Base-by-base conservation (phyloP, 352 stramenopile genomes). In the Phytophthora sp. region DNA sequence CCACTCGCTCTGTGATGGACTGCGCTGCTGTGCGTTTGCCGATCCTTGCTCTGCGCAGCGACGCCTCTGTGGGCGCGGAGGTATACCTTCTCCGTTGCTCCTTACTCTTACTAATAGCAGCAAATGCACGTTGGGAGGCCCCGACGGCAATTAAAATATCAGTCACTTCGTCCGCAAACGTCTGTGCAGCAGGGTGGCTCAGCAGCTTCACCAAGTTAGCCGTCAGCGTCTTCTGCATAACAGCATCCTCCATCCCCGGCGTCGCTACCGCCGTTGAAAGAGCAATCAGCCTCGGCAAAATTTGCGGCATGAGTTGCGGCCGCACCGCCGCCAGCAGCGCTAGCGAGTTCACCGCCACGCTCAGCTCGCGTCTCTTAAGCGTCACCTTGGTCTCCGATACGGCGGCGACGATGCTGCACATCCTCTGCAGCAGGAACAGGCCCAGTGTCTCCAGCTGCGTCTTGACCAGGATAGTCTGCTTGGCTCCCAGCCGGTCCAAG, bases 61-160 rank as follows among this genome's bases (percentile, higher is more conserved):
- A 88, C 2, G 82, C 80, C 42, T 91, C 86, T 0, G 79, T 88
- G 1, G 83, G 83, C 18, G 83, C 83, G 13, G 79, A 84, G 8
- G 89, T 84, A 62, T 94, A 94, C 44, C 84, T 84, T 28, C 85
- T 76, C 4, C 85, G 75, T 28, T 84, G 81, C 41, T 89, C 79
- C 53, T 92, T 92, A 67, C 78, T 91, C 56, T 92, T 94, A 58
- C 72, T 91, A 64, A 91, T 85, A 3, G 86, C 86, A 27, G 81
- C 72, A 66, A 92, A 90, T 3, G 86, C 86, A 28, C 83, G 86
- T 56, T 90, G 82, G 17, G 82, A 89, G 5, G 84, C 79, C n/a
- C 81, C 75, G 1, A 88, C 66, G 2, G 76, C 75, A 54, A 92
- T 92, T 23, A 94, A 71, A 61, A 74, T 72, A 44, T 90, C 81